Conservation (phyloP, 805 yeast species). For the Candida germanica region DNA sequence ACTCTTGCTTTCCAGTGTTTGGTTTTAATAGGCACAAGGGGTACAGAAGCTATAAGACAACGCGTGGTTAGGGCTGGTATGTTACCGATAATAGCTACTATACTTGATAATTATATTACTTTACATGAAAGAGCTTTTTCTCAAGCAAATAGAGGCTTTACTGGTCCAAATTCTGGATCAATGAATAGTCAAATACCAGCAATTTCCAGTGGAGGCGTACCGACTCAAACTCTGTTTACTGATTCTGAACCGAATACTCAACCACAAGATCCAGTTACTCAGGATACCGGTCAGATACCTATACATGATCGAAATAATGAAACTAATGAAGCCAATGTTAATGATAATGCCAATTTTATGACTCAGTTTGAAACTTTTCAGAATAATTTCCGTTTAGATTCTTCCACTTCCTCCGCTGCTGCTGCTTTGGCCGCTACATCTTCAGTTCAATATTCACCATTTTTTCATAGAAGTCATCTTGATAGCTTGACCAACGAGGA, state of each 20-base stretch:
- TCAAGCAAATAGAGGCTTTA: slow-evolving; percentile 24
- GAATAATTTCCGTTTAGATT: slow-evolving; percentile 10
- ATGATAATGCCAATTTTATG: slow-evolving; percentile 6
- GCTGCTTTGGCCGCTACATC: slow-evolving; percentile 10
- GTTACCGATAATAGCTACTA: slow-evolving; percentile 86
- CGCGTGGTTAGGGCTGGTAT: slow-evolving; percentile 90
- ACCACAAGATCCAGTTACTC: neutral
- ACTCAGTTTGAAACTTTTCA: slow-evolving; percentile 14
- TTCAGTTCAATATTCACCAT: slow-evolving; percentile 8
- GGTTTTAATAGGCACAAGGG: slow-evolving; percentile 88
- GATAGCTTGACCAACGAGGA: slow-evolving; percentile 35
- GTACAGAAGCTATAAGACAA: slow-evolving; percentile 80
- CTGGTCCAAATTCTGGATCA: neutral
- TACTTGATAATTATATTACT: slow-evolving; percentile 77
- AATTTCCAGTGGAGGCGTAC: neutral
- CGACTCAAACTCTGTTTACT: neutral
- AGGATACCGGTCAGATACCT: neutral
- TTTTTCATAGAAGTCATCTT: slow-evolving; percentile 18
- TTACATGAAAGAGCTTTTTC: slow-evolving; percentile 38
- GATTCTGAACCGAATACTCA: neutral
- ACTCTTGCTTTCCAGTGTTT: slow-evolving; percentile 89
- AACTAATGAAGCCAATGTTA: neutral
- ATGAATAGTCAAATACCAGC: neutral
- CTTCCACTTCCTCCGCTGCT: slow-evolving; percentile 15
- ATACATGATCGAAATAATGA: too few species aligned